Percentiles rank a stretch among this genome's conserved stretches.
These are phyloP conservation scores for Venturia oleaginea DNA, from an alignment of 2,329 filamentous ascomycete genomes.

Conservation along the genomic window DNA sequence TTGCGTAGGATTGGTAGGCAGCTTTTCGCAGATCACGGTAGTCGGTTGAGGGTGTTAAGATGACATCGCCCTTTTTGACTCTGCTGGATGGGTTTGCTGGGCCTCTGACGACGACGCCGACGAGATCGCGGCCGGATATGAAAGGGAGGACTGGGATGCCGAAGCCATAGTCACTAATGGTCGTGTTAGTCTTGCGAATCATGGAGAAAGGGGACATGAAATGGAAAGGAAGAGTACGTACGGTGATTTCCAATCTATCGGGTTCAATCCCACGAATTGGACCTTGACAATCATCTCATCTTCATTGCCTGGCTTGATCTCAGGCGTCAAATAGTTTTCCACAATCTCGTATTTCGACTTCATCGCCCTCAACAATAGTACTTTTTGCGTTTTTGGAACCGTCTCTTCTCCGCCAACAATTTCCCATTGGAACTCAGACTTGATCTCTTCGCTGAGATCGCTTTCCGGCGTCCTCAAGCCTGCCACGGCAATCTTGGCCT, in stretches of 20 bases:
- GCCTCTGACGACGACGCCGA: constrained; percentile 51
- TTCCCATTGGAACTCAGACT: not conserved
- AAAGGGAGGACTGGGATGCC: constrained; percentile 59
- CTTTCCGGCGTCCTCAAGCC: not conserved
- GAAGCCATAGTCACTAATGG: constrained; percentile 56
- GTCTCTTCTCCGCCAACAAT: not conserved
- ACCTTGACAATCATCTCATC: constrained; percentile 55
- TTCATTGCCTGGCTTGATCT: constrained; percentile 25
- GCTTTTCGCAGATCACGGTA: constrained; percentile 65
- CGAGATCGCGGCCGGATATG: constrained; percentile 61
- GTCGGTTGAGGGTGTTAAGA: constrained; percentile 62
- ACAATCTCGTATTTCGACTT: constrained; percentile 43
- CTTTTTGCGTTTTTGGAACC: constrained; percentile 31
- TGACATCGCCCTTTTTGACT: constrained; percentile 48
- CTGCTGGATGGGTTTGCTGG: constrained; percentile 34
- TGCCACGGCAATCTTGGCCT: not conserved
- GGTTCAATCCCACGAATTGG: constrained; percentile 60
- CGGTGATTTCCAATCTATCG: constrained; percentile 69
- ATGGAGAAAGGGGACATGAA: not conserved
- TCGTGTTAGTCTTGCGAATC: too few relatives aligned
- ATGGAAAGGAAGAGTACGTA: constrained; percentile 30
- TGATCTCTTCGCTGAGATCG: not conserved
- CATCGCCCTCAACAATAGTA: constrained; percentile 41
- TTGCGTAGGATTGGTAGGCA: constrained; percentile 60
- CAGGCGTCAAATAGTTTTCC: constrained; percentile 38